These are phyloP conservation scores for Stephanodiscus minutulus DNA, from an alignment of 108 stramenopile species.

Conservation along the genomic window DNA sequence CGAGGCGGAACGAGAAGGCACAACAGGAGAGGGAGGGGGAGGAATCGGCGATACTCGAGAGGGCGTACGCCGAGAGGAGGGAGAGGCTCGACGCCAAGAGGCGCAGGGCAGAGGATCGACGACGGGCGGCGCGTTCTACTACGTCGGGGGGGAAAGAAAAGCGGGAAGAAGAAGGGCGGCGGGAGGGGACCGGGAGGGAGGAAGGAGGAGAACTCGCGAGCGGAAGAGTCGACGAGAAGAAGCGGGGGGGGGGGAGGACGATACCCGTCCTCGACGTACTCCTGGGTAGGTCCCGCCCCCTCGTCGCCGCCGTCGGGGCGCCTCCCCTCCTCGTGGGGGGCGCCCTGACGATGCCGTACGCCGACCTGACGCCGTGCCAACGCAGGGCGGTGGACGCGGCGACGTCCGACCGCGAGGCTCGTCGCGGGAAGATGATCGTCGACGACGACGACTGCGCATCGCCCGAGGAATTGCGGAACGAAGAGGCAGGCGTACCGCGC, in stretches of 20 bases:
- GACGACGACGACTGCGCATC: neutral
- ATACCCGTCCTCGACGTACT: constrained; percentile 18
- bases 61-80: constrained; percentile 11
- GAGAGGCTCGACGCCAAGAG: constrained; percentile 16
- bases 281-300: neutral
- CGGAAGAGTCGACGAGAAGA: neutral
- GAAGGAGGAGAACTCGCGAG: neutral
- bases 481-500: neutral
- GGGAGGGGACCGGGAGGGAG: too few species aligned
- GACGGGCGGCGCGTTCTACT: neutral
- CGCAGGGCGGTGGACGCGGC: constrained; percentile 27
- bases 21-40: neutral
- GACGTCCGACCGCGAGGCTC: neutral
- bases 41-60: constrained; percentile 1
- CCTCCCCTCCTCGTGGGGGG: constrained; percentile 31
- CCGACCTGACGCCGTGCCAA: constrained; percentile 30
- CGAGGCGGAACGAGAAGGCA: neutral
- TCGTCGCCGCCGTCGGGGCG: neutral
- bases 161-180: too few species aligned
- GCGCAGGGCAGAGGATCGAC: neutral
- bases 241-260: constrained; percentile 1
- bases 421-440: neutral
- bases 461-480: neutral
- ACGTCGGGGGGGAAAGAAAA: neutral
- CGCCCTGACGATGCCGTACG: constrained; percentile 15